phyloP scores from a whole-genome alignment of 345 rosid species.

The Diplotaxis tenuifolia region DNA sequence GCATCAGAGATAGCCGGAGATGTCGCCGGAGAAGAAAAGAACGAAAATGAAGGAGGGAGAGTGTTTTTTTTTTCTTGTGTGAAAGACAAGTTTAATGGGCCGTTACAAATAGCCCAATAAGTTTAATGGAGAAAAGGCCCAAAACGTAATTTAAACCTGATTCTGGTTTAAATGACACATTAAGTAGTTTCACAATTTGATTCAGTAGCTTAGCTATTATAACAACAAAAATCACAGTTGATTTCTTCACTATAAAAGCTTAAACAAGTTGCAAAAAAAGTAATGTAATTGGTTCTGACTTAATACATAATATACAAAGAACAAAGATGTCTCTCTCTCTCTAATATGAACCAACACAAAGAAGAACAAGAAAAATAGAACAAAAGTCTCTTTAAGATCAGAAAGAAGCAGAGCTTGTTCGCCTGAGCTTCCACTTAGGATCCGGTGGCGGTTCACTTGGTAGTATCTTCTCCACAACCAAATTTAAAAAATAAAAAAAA shows the following conservation, averaged over 20 bases:
- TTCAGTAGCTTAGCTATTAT: neutral
- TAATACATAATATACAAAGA: too few relatives aligned
- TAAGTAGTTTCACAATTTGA: too few relatives aligned
- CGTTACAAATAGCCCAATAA: neutral
- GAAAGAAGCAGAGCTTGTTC: conserved; percentile 65
- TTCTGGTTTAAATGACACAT: neutral
- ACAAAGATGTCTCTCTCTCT: conserved; percentile 18
- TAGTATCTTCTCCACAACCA: conserved; percentile 45
- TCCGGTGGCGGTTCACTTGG: conserved; percentile 56
- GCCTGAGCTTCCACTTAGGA: conserved; percentile 66
- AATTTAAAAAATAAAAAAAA: neutral
- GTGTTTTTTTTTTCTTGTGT: neutral
- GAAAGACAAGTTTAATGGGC: neutral
- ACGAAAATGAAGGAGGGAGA: neutral
- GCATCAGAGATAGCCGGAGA: conserved; percentile 15
- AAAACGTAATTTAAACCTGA: neutral
- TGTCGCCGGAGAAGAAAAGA: neutral
- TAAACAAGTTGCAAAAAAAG: too few relatives aligned
- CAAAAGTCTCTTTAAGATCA: too few relatives aligned
- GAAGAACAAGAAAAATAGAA: too few relatives aligned
- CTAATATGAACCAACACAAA: too few relatives aligned
- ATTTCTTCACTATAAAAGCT: neutral
- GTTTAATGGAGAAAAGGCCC: neutral
- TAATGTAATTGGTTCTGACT: too few relatives aligned
- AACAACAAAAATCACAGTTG: neutral